Conservation (phyloP, 306 rosid species). For the Cucumis hystrix region DNA sequence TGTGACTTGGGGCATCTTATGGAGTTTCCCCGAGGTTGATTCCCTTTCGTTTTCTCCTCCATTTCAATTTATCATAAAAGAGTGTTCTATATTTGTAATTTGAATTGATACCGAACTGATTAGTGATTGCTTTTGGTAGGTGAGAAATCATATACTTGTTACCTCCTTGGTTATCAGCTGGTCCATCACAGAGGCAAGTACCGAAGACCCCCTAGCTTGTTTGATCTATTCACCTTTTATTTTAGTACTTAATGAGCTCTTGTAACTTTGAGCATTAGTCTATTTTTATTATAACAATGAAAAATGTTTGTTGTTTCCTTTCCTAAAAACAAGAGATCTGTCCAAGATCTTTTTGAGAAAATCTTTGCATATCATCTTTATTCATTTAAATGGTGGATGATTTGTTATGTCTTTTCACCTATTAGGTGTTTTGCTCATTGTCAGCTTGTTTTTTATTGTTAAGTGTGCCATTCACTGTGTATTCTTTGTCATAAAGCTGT, state of each 20-base stretch:
- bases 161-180: conserved; percentile 62
- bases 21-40: conserved; percentile 77
- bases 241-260: not conserved
- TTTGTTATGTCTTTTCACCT: not conserved
- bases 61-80: not conserved
- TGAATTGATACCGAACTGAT: not conserved
- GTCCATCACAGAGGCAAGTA: conserved; percentile 80
- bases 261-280: too few relatives aligned
- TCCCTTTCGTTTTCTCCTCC: not conserved
- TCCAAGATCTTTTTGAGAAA: not conserved
- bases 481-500: not conserved
- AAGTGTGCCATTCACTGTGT: not conserved
- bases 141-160: conserved; percentile 42
- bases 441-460: not conserved
- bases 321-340: not conserved
- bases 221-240: not conserved
- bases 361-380: not conserved
- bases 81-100: not conserved
- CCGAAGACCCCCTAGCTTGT: not conserved
- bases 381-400: not conserved
- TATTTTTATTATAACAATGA: not conserved
- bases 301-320: too few relatives aligned
- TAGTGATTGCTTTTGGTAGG: conserved; percentile 20
- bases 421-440: not conserved
- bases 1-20: conserved; percentile 70